Percentiles rank a stretch among this genome's conserved stretches.
Evolutionary conservation across 2,329 filamentous ascomycete species (phyloP).

Genomic region (Beauveria pseudobassiana): DNA sequence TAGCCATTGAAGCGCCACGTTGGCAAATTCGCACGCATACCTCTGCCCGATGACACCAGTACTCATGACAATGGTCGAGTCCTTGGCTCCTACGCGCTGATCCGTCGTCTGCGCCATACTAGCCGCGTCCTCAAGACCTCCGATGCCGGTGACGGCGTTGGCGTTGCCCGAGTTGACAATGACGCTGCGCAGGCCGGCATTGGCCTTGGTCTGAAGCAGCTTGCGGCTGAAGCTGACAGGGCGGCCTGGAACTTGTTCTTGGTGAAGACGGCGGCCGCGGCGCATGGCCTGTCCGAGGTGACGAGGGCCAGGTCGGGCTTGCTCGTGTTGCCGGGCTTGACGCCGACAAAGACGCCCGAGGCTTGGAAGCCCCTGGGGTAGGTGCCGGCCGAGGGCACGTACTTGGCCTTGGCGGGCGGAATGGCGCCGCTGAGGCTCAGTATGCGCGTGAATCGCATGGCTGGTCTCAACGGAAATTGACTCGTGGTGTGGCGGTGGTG

Average conservation of each 20-base stretch:
- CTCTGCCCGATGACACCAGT: slow-evolving; percentile 96
- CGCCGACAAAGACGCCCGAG: slow-evolving; percentile 81
- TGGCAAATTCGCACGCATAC: slow-evolving; percentile 30
- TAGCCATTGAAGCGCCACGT: slow-evolving; percentile 5
- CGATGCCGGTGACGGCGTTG: slow-evolving; percentile 90
- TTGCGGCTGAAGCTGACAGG: slow-evolving; percentile 75
- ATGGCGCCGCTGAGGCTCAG: slow-evolving; percentile 33
- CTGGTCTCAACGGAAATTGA: slow-evolving; percentile 13
- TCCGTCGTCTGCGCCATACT: slow-evolving; percentile 78
- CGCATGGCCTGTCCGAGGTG: slow-evolving; percentile 76
- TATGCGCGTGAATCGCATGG: slow-evolving; percentile 29
- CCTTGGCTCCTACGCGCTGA: slow-evolving; percentile 41
- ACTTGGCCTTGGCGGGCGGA: slow-evolving; percentile 79
- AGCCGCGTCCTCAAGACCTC: slow-evolving; percentile 79
- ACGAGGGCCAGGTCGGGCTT: slow-evolving; percentile 88
- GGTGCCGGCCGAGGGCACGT: slow-evolving; percentile 74
- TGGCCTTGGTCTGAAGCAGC: slow-evolving; percentile 58
- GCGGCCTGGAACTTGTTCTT: slow-evolving; percentile 98
- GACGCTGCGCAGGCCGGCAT: slow-evolving; percentile 68
- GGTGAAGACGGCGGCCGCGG: slow-evolving; percentile 88
- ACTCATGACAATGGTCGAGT: slow-evolving; percentile 87
- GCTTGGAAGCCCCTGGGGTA: slow-evolving; percentile 88
- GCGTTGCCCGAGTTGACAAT: slow-evolving; percentile 94
- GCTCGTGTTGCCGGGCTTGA: slow-evolving; percentile 86
- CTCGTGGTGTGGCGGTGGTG: slow-evolving; percentile 5